These are phyloP conservation scores for Sequoiadendron giganteum DNA, from an alignment of 75 land plant species.

Conservation along the genomic window DNA sequence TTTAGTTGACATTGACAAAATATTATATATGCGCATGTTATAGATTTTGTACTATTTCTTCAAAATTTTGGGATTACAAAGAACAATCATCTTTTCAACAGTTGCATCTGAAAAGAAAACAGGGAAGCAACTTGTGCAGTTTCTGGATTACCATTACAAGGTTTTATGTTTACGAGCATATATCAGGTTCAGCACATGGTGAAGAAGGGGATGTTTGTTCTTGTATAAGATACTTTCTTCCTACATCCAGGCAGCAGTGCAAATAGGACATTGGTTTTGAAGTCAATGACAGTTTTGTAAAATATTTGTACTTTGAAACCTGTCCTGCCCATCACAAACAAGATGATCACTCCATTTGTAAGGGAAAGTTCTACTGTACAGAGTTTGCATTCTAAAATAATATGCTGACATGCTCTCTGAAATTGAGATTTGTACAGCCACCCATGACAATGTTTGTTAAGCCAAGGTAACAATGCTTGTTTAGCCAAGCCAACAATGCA, in stretches of 20 bases:
- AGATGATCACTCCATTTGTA: background rate
- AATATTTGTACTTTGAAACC: background rate
- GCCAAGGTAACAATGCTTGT: background rate
- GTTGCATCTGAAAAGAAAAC: background rate
- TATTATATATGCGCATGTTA: background rate
- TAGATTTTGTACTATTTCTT: background rate
- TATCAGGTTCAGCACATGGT: background rate
- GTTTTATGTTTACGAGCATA: background rate
- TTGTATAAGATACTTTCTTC: background rate
- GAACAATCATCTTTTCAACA: background rate
- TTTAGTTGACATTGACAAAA: slow-evolving; percentile 1
- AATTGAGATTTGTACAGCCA: background rate
- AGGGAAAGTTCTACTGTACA: background rate
- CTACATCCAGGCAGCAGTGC: background rate
- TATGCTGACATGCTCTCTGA: background rate
- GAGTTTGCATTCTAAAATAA: background rate
- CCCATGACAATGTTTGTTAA: background rate
- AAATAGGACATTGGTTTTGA: background rate
- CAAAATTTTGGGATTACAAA: background rate
- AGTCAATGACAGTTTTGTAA: background rate
- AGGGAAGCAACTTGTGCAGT: background rate
- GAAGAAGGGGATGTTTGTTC: background rate
- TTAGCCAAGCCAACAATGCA: background rate
- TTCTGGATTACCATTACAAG: background rate
- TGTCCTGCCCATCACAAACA: background rate